A percentile compares a stretch with the other conserved stretches of the same genome.
phyloP scores from a whole-genome alignment of 2,329 filamentous ascomycete genomes.

The Aspergillus pseudoterreus region DNA sequence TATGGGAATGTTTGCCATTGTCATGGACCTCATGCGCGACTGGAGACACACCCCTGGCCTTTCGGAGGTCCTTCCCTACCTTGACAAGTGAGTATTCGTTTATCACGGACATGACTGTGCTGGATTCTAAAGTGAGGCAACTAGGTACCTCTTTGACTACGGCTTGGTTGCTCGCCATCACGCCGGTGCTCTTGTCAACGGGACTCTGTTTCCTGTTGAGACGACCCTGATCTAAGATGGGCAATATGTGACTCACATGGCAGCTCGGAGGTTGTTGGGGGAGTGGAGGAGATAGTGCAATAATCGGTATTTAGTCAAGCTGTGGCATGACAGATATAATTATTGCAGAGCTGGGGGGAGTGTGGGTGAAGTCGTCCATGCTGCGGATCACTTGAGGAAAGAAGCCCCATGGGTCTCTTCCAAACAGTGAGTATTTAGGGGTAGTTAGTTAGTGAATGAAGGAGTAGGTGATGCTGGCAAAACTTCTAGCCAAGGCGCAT shows the following conservation, averaged over 20 bases:
- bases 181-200: conserved; percentile 57
- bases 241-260: not conserved
- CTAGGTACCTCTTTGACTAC: conserved; percentile 53
- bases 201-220: conserved; percentile 57
- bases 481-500: too few relatives aligned
- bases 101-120: not conserved
- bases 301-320: not conserved
- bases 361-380: not conserved
- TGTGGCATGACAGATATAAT: not conserved
- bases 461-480: too few relatives aligned
- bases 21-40: conserved; percentile 67
- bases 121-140: not conserved
- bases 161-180: conserved; percentile 61
- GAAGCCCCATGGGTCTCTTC: too few relatives aligned
- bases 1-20: conserved; percentile 56
- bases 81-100: conserved; percentile 46
- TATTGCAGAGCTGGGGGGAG: not conserved
- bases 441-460: too few relatives aligned
- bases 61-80: conserved; percentile 57
- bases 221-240: conserved; percentile 12
- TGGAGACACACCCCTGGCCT: conserved; percentile 58
- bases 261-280: not conserved
- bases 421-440: too few relatives aligned
- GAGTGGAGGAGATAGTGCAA: not conserved
- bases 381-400: not conserved